Base-by-base conservation (phyloP, 768 basidiomycete genomes). In the Collybia mongolica region DNA sequence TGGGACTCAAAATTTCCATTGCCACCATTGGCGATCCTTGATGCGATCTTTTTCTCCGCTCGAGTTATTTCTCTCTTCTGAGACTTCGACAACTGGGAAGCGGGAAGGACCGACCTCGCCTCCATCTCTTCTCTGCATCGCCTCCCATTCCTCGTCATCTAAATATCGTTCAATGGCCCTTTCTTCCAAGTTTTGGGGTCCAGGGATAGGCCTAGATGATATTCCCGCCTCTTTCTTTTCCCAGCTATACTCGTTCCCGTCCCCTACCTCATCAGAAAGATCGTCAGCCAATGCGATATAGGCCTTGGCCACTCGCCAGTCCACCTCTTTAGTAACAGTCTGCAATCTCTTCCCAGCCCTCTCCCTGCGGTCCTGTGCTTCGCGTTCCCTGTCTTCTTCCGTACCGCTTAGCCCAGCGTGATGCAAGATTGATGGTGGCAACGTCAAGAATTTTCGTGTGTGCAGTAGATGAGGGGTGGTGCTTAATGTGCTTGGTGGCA, bases 391-490 rank as follows among this genome's bases (percentile, higher is more conserved):
- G 36, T 72, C 68, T 36, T 66, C 60, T 0, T 60, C 61, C 6
- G 58, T 39, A 18, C 61, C 56, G 22, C 61, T 56, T 56, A 52
- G 50, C 37, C 39, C 57, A 42, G 23, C 57, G 58, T 8, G 22
- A 12, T 57, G 66, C 46, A 63, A 67, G 3, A 70, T 61, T 17
- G 72, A 71, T 2, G 75, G 68, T 1, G 86, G 86, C 8, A 89
- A 70, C 14, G 71, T 61, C 49, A 90, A 65, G 53, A 70, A 78
- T 1, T 72, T 68, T 5, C 87, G 80, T 1, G 88, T 89, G 63
- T 89, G 87, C 14, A 90, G 70, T 6, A 90, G 69, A 59, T 90
- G 86, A 5, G 89, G 88, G 0, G 82, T 89, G 0, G 84, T 88
- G 50, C 71, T 79, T 17, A 90, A 66, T 2, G 85, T 82, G 58